These are phyloP conservation scores for Cladophialophora chaetospira DNA, from an alignment of 2,329 filamentous ascomycete genomes.

Conservation along the genomic window DNA sequence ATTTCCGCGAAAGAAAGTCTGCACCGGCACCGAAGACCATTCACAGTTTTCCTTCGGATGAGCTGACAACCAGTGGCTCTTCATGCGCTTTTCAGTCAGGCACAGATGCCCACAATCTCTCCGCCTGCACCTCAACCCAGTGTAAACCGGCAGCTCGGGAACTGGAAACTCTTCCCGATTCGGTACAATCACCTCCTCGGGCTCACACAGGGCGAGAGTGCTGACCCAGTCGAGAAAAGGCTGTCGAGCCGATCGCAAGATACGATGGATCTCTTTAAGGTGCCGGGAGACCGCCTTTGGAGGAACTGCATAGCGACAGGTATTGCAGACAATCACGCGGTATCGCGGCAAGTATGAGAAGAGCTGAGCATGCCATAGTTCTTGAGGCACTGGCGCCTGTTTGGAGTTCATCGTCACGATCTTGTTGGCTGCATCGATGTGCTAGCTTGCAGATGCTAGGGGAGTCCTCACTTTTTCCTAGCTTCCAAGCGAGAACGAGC, in stretches of 20 bases:
- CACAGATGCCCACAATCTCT: slow-evolving; percentile 5
- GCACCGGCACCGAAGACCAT: neutral
- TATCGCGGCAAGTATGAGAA: slow-evolving; percentile 28
- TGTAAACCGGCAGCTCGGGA: slow-evolving; percentile 1
- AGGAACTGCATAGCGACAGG: slow-evolving; percentile 36
- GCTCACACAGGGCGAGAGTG: slow-evolving; percentile 3
- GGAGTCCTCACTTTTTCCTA: neutral
- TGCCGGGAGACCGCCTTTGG: slow-evolving; percentile 35
- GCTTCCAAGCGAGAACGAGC: neutral
- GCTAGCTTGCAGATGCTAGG: neutral
- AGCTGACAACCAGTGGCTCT: neutral
- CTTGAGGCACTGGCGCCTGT: neutral
- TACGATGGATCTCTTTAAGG: slow-evolving; percentile 37
- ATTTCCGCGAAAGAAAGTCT: slow-evolving; percentile 12
- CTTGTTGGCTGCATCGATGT: neutral
- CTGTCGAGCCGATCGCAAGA: slow-evolving; percentile 24
- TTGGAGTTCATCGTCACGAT: neutral
- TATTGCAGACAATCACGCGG: slow-evolving; percentile 31
- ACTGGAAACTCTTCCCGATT: slow-evolving; percentile 8
- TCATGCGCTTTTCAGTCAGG: slow-evolving; percentile 11
- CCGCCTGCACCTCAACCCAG: slow-evolving; percentile 2
- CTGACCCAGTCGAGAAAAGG: slow-evolving; percentile 20
- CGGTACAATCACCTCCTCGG: slow-evolving; percentile 8
- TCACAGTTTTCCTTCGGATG: neutral
- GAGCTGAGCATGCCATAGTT: slow-evolving; percentile 9